Base-by-base conservation (phyloP, 2,329 filamentous ascomycete genomes). In the Diatrype stigma region DNA sequence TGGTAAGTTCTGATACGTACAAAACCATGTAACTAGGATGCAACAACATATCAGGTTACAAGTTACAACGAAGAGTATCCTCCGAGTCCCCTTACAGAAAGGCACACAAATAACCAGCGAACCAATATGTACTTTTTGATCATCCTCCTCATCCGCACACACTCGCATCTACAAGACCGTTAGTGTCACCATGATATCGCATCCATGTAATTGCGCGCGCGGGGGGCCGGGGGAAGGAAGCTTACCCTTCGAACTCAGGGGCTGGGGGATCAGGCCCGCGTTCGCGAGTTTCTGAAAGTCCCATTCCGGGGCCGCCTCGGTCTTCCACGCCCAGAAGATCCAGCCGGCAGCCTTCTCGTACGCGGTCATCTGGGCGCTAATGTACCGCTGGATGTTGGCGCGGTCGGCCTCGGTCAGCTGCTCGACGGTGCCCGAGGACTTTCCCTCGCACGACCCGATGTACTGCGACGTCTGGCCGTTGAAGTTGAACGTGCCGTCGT, bases 321-420 rank as follows among this genome's bases (percentile, higher is more conserved):
- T 90, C 65, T 84, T 75, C 87, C 87, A 91, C 4, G 87, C 90
- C 87, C 87, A 91, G 65, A 90, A 91, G 61, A 90, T 89, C 87
- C 87, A 91, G 22, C 87, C 87, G 81, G 84, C 87, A 0, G 82
- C 84, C 22, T 80, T 76, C 68, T 90, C 87, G 59, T 89, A 91
- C 32, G 80, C 82, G 48, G 81, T 76, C 83, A 91, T 90, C 67
- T 91, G 87, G 16, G 86, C 87, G 59, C 88, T 80, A 0, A 87
- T 86, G 67, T 89, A 90, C 60, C 82, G 82, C 55, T 80, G 75
- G 46, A 91, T 70, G 70, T 85, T 90, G 52, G 79, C 70, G 64
- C 87, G 89, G 65, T 90, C 90, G 2, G 71, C 70, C 45, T 72
- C 71, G 1, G 75, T 76, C 14, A 73, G 63, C 19, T 47, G 44